A percentile compares a stretch with the other conserved stretches of the same genome.
Evolutionary conservation across 768 basidiomycete species (phyloP).

Genomic region (Nevesoporus exiguus): DNA sequence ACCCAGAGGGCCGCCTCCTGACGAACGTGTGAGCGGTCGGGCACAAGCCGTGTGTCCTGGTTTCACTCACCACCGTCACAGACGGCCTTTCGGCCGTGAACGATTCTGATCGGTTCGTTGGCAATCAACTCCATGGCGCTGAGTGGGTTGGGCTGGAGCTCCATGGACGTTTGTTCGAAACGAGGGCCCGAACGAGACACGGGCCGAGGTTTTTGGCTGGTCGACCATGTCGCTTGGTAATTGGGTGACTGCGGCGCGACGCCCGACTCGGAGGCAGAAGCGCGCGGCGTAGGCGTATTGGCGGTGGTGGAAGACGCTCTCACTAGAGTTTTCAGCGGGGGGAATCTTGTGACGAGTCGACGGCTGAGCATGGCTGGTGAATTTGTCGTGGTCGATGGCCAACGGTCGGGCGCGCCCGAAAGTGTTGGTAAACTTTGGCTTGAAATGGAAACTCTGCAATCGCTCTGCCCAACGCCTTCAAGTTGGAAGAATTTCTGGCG

Average conservation of each 20-base stretch:
- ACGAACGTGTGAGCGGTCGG: conserved; percentile 11
- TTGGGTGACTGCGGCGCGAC: conserved; percentile 77
- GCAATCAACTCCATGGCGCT: conserved; percentile 90
- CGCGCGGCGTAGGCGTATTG: conserved; percentile 5
- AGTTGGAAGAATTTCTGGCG: no score
- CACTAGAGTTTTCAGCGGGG: conserved; percentile 12
- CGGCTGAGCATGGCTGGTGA: conserved; percentile 27
- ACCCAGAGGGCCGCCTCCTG: conserved; percentile 92
- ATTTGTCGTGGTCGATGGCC: conserved; percentile 6
- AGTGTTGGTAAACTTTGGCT: not conserved
- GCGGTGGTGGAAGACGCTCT: conserved; percentile 27
- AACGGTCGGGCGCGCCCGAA: not conserved
- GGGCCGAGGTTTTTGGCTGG: conserved; percentile 71
- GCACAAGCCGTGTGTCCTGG: conserved; percentile 1
- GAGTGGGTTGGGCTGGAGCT: conserved; percentile 82
- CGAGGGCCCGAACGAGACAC: conserved; percentile 61
- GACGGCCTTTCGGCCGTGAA: conserved; percentile 78
- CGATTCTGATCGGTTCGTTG: conserved; percentile 80
- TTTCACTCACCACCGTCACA: conserved; percentile 88
- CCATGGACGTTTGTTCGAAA: conserved; percentile 89
- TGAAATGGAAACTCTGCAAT: conserved; percentile 19
- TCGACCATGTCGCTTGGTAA: conserved; percentile 78
- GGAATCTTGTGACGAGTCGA: conserved; percentile 19
- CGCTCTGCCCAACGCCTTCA: no score
- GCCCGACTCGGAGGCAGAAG: conserved; percentile 24